phyloP scores from a whole-genome alignment of 495 filamentous ascomycete genomes.

The Podospora pseudoanserina region DNA sequence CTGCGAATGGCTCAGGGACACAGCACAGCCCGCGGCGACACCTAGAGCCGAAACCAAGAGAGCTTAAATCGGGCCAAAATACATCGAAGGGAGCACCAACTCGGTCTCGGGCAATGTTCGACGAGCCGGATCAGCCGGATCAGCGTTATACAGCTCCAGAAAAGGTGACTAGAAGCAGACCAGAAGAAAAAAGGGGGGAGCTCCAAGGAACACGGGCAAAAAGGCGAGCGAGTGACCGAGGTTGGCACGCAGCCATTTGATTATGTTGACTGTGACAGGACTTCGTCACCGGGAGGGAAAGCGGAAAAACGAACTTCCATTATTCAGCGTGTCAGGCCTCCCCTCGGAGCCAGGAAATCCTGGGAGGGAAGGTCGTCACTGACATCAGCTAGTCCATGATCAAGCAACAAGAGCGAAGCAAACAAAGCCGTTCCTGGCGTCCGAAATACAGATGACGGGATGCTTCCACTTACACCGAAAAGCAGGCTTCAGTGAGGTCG shows the following conservation, averaged over 20 bases:
- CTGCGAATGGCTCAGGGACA: background rate
- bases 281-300: background rate
- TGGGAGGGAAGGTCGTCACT: background rate
- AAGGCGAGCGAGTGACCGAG: background rate
- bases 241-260: background rate
- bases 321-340: background rate
- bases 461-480: background rate
- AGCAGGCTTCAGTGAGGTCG: background rate
- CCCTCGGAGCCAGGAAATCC: background rate
- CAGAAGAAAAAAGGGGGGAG: background rate
- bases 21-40: background rate
- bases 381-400: background rate
- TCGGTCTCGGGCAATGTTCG: background rate
- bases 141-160: background rate
- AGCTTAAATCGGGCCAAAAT: background rate
- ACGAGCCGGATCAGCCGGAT: background rate
- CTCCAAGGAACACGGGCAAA: background rate
- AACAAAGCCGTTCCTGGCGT: background rate
- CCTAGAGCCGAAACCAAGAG: background rate
- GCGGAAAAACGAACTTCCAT: background rate
- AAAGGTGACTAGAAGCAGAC: background rate
- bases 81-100: background rate
- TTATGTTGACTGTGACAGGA: background rate
- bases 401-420: background rate
- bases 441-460: background rate